Base-by-base conservation (phyloP, 2,329 filamentous ascomycete genomes). In the Scorias spongiosa region DNA sequence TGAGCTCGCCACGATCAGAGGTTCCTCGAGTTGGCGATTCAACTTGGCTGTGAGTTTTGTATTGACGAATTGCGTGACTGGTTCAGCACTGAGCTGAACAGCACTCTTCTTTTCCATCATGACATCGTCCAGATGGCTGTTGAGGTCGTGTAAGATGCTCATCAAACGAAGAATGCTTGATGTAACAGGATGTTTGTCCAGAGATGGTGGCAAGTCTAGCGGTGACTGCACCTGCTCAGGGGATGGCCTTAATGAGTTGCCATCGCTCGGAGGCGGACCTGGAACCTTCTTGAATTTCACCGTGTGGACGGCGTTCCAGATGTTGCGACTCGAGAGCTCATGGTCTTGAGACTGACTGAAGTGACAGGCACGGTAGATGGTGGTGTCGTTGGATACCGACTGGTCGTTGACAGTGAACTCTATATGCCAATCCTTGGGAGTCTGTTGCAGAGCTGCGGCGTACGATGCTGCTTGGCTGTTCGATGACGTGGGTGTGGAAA, bases 1-100 rank as follows among this genome's bases (percentile, higher is more conserved):
- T 57, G 89, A 93, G 66, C 91, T 96, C 3, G 91, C 91, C 42
- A 98, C 91, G 51, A 98, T 93, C 49, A 98, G 68, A 9, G 91
- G 91, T 64, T 98, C 93, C 59, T 98, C 91, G 10, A 98, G 69
- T 61, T 98, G 93, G 26, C 91, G 81, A 58, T 98, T 98, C 45
- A 98, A 75, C 66, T 98, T 98, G 1, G 91, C 93, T 0, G 91
- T 98, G 32, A 98, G 75, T 63, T 98, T 98, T 0, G 91, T 95
- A 59, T 98, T 98, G 64, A 98, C 91, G 55, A 98, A 98, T 53
- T 96, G 88, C 2, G 88, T 81, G 40, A 93, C 64, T 0, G 89
- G 84, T 63, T 96, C 89, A 1, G 80, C 73, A 41, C 84, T 84
- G 26, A 93, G 68, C 48, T 77, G 79, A 46, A 83, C 65, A 2